phyloP scores from a whole-genome alignment of 805 yeast species.

The Torulaspora microellipsoides region DNA sequence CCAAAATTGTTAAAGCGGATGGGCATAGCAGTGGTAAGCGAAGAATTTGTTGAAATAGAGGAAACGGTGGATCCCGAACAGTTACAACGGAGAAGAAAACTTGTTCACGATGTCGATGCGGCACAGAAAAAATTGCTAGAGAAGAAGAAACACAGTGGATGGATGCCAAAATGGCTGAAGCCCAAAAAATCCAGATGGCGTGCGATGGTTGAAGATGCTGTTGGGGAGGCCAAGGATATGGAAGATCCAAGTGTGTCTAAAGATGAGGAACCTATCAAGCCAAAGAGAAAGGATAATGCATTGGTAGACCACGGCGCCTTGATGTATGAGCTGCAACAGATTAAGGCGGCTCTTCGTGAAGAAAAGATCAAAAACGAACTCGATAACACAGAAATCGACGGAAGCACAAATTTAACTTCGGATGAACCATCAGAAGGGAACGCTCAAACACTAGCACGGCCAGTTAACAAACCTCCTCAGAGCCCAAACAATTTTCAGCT shows the following conservation, averaged over 20 bases:
- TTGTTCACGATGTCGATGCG: slow-evolving; percentile 80
- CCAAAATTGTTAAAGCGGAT: slow-evolving; percentile 67
- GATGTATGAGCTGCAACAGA: slow-evolving; percentile 23
- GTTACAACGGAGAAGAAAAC: slow-evolving; percentile 73
- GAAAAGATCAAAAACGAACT: slow-evolving; percentile 7
- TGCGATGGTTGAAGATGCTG: slow-evolving; percentile 51
- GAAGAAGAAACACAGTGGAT: slow-evolving; percentile 37
- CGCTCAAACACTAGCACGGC: background rate
- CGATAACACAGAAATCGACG: background rate
- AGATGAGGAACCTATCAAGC: slow-evolving; percentile 10
- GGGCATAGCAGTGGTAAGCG: slow-evolving; percentile 80
- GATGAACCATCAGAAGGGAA: background rate
- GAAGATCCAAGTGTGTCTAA: slow-evolving; percentile 15
- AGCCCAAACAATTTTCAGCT: slow-evolving; percentile 26
- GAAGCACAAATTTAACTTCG: background rate
- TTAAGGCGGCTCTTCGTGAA: slow-evolving; percentile 26
- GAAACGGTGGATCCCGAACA: slow-evolving; percentile 86
- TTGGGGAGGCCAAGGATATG: slow-evolving; percentile 27
- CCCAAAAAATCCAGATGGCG: slow-evolving; percentile 58
- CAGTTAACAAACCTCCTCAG: slow-evolving; percentile 3
- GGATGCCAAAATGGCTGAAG: slow-evolving; percentile 45
- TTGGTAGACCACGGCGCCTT: slow-evolving; percentile 30
- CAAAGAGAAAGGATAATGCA: slow-evolving; percentile 23
- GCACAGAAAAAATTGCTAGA: slow-evolving; percentile 59
- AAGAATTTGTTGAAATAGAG: slow-evolving; percentile 92